phyloP scores from a whole-genome alignment of 176 grass and related monocot genomes.

The Bolboschoenus planiculmis region DNA sequence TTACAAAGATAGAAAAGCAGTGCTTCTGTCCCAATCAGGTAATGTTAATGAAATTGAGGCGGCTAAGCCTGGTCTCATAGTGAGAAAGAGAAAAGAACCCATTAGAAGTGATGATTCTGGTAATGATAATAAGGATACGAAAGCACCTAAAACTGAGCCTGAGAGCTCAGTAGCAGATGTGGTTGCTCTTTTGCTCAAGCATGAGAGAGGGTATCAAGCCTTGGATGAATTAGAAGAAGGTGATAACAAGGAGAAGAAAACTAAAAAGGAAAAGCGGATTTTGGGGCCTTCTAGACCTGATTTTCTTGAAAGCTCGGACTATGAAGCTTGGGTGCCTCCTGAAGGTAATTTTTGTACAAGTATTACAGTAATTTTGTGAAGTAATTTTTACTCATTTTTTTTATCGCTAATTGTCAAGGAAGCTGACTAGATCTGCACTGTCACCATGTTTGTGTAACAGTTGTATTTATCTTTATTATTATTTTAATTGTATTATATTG shows the following conservation, averaged over 20 bases:
- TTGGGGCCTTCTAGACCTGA: constrained; percentile 73
- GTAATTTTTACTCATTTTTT: not conserved
- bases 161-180: constrained; percentile 82
- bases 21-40: constrained; percentile 32
- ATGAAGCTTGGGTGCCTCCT: constrained; percentile 91
- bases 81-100: constrained; percentile 59
- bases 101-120: constrained; percentile 19
- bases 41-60: constrained; percentile 53
- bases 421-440: not conserved
- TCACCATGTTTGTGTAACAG: not conserved
- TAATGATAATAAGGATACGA: constrained; percentile 18
- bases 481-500: not conserved
- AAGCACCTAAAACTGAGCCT: constrained; percentile 42
- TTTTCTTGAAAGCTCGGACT: constrained; percentile 56
- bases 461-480: not conserved
- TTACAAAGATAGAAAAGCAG: constrained; percentile 78
- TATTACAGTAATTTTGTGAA: not conserved
- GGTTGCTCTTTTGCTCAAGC: constrained; percentile 88
- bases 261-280: constrained; percentile 57
- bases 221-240: constrained; percentile 45
- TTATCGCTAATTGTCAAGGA: not conserved
- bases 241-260: constrained; percentile 38
- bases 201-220: constrained; percentile 53
- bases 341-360: constrained; percentile 46
- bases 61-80: constrained; percentile 78